Evolutionary conservation across 345 rosid species (phyloP), one percentile per base, ranked within the genome.

Genomic region (Diplotaxis tenuifolia): DNA sequence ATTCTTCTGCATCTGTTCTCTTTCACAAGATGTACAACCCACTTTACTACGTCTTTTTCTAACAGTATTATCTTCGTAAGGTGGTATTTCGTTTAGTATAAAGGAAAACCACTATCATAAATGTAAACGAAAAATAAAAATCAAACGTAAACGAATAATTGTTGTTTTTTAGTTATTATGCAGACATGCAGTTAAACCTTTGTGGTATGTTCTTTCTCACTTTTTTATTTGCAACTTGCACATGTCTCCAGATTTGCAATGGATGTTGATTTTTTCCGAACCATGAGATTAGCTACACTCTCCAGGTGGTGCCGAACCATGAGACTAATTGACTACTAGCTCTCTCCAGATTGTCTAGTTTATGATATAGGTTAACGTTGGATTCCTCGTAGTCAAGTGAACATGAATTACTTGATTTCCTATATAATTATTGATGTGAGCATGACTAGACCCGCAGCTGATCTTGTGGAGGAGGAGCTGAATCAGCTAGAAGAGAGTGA

Each of bases 241-340:
- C 6, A 38, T 38, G 47, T 40, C 16, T 40, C 49, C 49, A 14
- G 16, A 40, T 40, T 40, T 40, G 49, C 12, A 40, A 40, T 40
- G 49, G 49, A 40, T 14, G 16, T 40, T 52, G 25, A 52, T 9
- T 20, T 52, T 14, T 52, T 20, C 58, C n/a, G n/a, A 53, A 53
- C 58, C 58, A 53, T 53, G 58, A 53, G 58, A 21, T 53, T 53
- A 53, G 58, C 15, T 21, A 42, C n/a, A n/a, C n/a, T n/a, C n/a
- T n/a, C n/a, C n/a, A n/a, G n/a, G n/a, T n/a, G n/a, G n/a, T n/a
- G n/a, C n/a, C n/a, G n/a, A n/a, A n/a, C n/a, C n/a, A n/a, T n/a
- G n/a, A n/a, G n/a, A n/a, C n/a, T n/a, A n/a, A n/a, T n/a, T n/a
- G n/a, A n/a, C n/a, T n/a, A n/a, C n/a, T n/a, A n/a, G n/a, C n/a